Evolutionary conservation across 2,329 filamentous ascomycete genomes (phyloP).

Genomic region (Ophiostoma australiae): DNA sequence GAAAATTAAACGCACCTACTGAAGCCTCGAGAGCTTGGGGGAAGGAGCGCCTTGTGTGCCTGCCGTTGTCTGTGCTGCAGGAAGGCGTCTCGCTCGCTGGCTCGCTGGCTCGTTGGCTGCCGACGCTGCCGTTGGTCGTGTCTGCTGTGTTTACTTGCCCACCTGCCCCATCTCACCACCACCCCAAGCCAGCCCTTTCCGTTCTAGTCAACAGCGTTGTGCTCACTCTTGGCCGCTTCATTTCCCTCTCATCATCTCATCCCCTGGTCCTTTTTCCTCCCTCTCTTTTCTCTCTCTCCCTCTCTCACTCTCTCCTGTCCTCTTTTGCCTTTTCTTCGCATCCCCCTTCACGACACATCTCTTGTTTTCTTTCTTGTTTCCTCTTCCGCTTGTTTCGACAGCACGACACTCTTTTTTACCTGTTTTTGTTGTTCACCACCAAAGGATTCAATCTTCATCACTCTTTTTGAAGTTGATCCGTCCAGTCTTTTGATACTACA

Average conservation of each 20-base stretch:
- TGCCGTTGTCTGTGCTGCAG: not conserved
- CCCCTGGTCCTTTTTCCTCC: constrained; percentile 16
- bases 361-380: constrained; percentile 20
- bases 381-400: constrained; percentile 18
- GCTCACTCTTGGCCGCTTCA: constrained; percentile 10
- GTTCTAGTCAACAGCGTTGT: constrained; percentile 16
- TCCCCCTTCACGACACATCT: not conserved
- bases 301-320: not conserved
- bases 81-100: constrained; percentile 10
- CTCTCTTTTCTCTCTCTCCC: constrained; percentile 15
- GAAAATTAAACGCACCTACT: not conserved
- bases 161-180: constrained; percentile 8
- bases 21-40: not conserved
- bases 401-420: constrained; percentile 33
- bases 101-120: not conserved
- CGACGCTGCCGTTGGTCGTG: constrained; percentile 2
- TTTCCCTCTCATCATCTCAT: constrained; percentile 16
- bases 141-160: constrained; percentile 8
- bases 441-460: constrained; percentile 44
- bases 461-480: constrained; percentile 40
- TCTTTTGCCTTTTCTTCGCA: constrained; percentile 6
- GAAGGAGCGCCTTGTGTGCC: not conserved
- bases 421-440: constrained; percentile 25
- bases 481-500: constrained; percentile 41
- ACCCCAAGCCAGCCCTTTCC: constrained; percentile 10